Conservation (phyloP, 352 stramenopile species). For the Saprolegnia diclina region DNA sequence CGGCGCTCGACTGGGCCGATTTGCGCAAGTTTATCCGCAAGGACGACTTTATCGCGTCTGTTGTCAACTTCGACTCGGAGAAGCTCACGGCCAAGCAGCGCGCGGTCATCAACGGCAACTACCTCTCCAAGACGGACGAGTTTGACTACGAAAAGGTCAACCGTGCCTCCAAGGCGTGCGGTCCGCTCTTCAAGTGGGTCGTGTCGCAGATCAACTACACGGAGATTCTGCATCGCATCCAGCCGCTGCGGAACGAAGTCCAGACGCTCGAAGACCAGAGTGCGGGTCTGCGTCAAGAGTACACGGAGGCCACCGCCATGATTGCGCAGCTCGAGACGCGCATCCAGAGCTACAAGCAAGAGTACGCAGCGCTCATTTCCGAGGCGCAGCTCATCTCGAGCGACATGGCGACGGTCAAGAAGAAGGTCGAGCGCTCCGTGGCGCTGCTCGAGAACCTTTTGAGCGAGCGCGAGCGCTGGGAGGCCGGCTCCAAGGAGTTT, state of each 20-base stretch:
- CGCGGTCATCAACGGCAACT: conserved; percentile 93
- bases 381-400: conserved; percentile 97
- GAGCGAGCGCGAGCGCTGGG: conserved; percentile 98
- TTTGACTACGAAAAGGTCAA: conserved; percentile 91
- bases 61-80: conserved; percentile 99
- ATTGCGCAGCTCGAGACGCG: conserved; percentile 92
- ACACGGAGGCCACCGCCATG: conserved; percentile 89
- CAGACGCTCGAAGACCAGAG: conserved; percentile 94
- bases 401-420: conserved; percentile 96
- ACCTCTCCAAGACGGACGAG: conserved; percentile 89
- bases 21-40: conserved; percentile 96
- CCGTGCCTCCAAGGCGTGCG: conserved; percentile 94
- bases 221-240: conserved; percentile 97
- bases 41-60: conserved; percentile 98
- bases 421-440: conserved; percentile 95
- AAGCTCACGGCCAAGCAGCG: conserved; percentile 93
- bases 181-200: conserved; percentile 99
- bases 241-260: conserved; percentile 98
- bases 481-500: conserved; percentile 95
- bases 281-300: conserved; percentile 86
- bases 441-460: conserved; percentile 97
- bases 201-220: conserved; percentile 98
- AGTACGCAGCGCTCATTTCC: conserved; percentile 97
- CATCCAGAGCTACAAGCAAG: conserved; percentile 97
- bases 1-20: conserved; percentile 94